Conservation (phyloP, 2,329 filamentous ascomycete species). For the Claviceps pusilla region DNA sequence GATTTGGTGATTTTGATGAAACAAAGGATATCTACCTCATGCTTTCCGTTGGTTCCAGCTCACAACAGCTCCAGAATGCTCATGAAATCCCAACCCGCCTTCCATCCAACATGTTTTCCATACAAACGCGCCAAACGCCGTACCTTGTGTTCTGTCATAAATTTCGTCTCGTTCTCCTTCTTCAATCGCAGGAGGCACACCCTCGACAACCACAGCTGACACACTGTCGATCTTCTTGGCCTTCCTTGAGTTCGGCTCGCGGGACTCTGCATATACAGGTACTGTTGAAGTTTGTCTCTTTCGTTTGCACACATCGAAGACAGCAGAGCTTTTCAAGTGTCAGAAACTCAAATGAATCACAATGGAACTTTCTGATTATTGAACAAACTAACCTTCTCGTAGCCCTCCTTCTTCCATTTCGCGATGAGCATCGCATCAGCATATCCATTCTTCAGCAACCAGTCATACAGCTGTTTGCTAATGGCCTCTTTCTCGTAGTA, state of each 20-base stretch:
- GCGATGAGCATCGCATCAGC: constrained; percentile 91
- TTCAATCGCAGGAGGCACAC: constrained; percentile 69
- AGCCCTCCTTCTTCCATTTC: constrained; percentile 99
- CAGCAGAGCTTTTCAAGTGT: constrained; percentile 58
- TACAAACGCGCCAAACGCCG: constrained; percentile 7
- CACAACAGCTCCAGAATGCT: neutral
- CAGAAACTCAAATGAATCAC: neutral
- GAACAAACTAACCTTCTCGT: constrained; percentile 62
- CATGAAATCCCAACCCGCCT: neutral
- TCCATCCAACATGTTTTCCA: neutral
- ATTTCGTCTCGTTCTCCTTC: neutral
- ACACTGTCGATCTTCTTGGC: constrained; percentile 70
- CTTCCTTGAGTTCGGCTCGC: constrained; percentile 74
- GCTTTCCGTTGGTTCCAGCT: neutral
- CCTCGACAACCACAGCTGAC: constrained; percentile 90
- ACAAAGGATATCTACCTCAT: constrained; percentile 24
- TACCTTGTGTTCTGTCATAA: neutral
- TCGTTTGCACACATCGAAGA: constrained; percentile 92
- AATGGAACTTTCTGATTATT: constrained; percentile 4
- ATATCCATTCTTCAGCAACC: constrained; percentile 90
- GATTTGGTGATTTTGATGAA: constrained; percentile 15
- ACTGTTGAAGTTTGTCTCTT: constrained; percentile 96
- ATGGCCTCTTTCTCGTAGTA: constrained; percentile 98
- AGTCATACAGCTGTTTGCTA: constrained; percentile 82
- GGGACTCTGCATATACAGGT: constrained; percentile 96